A percentile compares a stretch with the other conserved stretches of the same genome.
Conservation (phyloP, 495 filamentous ascomycete genomes). For the Penicillium subrubescens region DNA sequence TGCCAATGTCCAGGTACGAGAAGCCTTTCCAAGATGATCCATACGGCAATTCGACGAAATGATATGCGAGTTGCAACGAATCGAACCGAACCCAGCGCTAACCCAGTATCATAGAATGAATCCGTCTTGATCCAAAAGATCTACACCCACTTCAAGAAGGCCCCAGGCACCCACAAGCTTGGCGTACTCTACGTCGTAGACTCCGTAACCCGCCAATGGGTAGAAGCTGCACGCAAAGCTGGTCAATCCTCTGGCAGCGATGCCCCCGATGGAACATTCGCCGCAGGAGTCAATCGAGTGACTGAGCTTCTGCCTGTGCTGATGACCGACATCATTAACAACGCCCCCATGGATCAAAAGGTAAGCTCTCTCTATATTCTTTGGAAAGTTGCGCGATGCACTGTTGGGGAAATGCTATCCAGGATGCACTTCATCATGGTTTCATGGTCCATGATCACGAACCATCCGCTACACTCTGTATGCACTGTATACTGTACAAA, state of each 20-base stretch:
- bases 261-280: conserved; percentile 87
- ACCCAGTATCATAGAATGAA: conserved; percentile 72
- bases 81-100: conserved; percentile 30
- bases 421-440: not conserved
- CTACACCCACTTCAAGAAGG: conserved; percentile 95
- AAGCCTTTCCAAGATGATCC: not conserved
- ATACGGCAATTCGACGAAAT: too few relatives aligned
- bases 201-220: conserved; percentile 98
- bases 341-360: conserved; percentile 94
- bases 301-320: conserved; percentile 88
- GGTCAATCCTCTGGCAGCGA: conserved; percentile 76
- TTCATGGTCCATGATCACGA: not conserved
- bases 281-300: conserved; percentile 94
- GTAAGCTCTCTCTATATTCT: conserved; percentile 64
- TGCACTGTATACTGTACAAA: conserved; percentile 51
- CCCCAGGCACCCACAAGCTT: conserved; percentile 92
- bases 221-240: conserved; percentile 87
- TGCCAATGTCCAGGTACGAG: conserved; percentile 88
- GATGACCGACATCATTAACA: conserved; percentile 93
- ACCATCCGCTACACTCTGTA: not conserved
- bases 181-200: conserved; percentile 99
- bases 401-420: not conserved
- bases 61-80: not conserved
- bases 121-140: conserved; percentile 94
- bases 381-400: not conserved